Conservation (phyloP, 192 early-diverging fungal species). For the Coemansia sp. region DNA sequence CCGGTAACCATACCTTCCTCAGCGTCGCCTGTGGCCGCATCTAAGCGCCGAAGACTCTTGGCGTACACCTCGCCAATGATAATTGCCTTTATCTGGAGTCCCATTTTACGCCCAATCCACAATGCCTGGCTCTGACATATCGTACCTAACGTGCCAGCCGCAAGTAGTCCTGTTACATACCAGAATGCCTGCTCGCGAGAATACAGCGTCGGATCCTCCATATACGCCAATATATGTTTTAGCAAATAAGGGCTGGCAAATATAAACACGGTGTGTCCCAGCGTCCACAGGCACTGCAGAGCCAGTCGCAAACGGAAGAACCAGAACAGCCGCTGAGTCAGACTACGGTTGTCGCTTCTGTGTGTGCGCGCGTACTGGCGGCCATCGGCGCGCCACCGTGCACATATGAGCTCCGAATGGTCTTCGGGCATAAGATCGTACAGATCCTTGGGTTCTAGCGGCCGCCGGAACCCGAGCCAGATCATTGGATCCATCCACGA, state of each 20-base stretch:
- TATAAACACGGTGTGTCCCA: constrained; percentile 45
- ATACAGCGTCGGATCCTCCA: constrained; percentile 56
- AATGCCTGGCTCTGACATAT: constrained; percentile 64
- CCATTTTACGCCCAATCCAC: constrained; percentile 69
- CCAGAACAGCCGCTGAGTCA: constrained; percentile 41
- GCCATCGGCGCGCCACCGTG: constrained; percentile 25
- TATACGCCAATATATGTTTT: constrained; percentile 60
- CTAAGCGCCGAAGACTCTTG: constrained; percentile 65
- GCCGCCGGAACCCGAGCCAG: constrained; percentile 65
- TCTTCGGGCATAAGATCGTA: constrained; percentile 55
- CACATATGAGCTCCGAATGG: constrained; percentile 32
- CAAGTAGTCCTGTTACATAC: constrained; percentile 64
- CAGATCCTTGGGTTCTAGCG: constrained; percentile 64
- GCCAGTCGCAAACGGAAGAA: constrained; percentile 53
- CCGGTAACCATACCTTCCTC: constrained; percentile 1
- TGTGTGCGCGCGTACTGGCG: constrained; percentile 28
- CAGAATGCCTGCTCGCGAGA: constrained; percentile 59
- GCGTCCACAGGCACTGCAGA: constrained; percentile 53
- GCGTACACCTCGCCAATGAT: constrained; percentile 68
- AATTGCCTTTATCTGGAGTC: constrained; percentile 65
- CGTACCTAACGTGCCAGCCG: constrained; percentile 46
- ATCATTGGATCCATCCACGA: constrained; percentile 64
- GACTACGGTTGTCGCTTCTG: constrained; percentile 35
- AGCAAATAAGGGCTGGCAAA: constrained; percentile 62
- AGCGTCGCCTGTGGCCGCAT: constrained; percentile 26